phyloP scores from a whole-genome alignment of 306 rosid species.

The Quercus mongolica region DNA sequence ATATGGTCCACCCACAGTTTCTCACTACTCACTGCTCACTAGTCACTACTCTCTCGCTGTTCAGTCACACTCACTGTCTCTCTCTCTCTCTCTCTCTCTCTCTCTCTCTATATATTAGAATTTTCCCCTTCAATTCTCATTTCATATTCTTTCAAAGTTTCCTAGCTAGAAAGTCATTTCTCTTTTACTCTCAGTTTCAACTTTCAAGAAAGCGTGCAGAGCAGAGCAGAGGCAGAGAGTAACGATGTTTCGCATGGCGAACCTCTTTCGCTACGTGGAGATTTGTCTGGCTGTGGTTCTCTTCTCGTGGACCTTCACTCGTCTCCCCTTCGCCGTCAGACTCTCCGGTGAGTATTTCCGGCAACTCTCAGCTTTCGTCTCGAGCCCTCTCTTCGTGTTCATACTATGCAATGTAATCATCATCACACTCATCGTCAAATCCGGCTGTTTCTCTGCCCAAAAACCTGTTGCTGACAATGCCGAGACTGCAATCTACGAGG shows the following conservation, averaged over 20 bases:
- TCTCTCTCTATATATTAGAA: not conserved
- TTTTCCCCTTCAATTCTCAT: no score
- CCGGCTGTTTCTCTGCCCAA: constrained; percentile 17
- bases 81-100: not conserved
- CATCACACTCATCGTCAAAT: constrained; percentile 51
- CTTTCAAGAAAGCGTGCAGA: no score
- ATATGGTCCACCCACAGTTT: no score
- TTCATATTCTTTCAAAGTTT: no score
- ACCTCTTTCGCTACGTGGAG: constrained; percentile 44
- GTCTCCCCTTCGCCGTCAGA: constrained; percentile 50
- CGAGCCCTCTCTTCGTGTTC: constrained; percentile 68
- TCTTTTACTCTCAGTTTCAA: no score
- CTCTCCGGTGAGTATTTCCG: constrained; percentile 42
- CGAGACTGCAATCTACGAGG: constrained; percentile 24
- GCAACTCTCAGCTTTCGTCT: constrained; percentile 29
- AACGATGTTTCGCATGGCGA: constrained; percentile 28
- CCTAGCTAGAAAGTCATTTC: no score
- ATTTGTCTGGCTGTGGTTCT: constrained; percentile 33
- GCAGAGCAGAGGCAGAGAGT: not conserved
- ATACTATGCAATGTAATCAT: constrained; percentile 63
- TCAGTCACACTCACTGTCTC: not conserved
- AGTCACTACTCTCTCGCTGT: no score
- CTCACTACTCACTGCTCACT: no score
- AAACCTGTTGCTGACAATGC: not conserved
- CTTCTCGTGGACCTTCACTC: constrained; percentile 53